Evolutionary conservation across 1,139 yeast genomes (phyloP).

Genomic region (Debaryomyces sp.): DNA sequence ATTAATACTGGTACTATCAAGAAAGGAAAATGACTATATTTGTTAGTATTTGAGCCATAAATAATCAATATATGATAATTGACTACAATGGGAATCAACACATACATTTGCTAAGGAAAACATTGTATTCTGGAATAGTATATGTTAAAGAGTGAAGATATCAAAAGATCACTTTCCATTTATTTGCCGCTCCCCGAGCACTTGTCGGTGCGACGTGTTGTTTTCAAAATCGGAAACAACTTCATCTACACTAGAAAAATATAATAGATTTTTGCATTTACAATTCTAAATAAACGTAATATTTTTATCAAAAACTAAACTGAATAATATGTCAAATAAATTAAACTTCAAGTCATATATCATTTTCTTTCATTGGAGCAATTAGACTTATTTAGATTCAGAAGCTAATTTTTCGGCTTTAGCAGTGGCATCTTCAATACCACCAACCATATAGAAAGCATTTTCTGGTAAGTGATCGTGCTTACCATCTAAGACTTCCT

Average conservation of each 20-base stretch:
- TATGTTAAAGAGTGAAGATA: neutral
- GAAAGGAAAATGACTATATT: slow-evolving; percentile 31
- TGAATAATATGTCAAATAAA: slow-evolving; percentile 14
- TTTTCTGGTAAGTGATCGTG: slow-evolving; percentile 98
- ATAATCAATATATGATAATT: neutral
- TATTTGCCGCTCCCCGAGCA: slow-evolving; percentile 5
- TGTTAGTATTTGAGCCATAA: slow-evolving; percentile 1
- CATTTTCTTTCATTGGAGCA: slow-evolving; percentile 11
- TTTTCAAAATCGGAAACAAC: neutral
- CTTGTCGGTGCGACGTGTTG: slow-evolving; percentile 5
- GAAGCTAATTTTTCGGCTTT: slow-evolving; percentile 99
- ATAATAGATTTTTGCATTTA: slow-evolving; percentile 8
- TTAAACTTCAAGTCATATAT: slow-evolving; percentile 16
- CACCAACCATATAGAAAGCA: slow-evolving; percentile 99
- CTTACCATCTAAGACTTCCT: slow-evolving; percentile 97
- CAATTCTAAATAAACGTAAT: slow-evolving; percentile 14
- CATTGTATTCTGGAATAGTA: slow-evolving; percentile 12
- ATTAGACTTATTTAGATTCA: slow-evolving; percentile 66
- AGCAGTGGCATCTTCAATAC: slow-evolving; percentile 96
- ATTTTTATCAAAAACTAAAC: slow-evolving; percentile 14
- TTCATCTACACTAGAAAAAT: neutral
- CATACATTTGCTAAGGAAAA: slow-evolving; percentile 25
- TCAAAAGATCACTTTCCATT: neutral
- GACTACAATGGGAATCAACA: neutral
- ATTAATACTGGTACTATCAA: slow-evolving; percentile 56